Evolutionary conservation across 805 yeast genomes (phyloP).

Genomic region (Candida vaughaniae): DNA sequence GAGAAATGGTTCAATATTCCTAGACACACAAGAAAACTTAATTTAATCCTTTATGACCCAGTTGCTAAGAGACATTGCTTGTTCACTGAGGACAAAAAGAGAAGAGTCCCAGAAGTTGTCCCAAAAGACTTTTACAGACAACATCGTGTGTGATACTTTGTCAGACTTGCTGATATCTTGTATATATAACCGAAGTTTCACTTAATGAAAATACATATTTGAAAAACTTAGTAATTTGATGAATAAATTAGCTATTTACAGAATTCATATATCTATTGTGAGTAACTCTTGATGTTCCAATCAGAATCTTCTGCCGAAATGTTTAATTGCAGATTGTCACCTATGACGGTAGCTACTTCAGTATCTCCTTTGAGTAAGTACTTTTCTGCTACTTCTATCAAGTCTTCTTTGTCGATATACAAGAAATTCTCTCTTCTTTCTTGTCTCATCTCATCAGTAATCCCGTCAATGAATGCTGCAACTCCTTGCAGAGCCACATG

Average conservation of each 20-base stretch:
- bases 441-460: conserved; percentile 79
- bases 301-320: conserved; percentile 19
- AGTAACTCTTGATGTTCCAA: conserved; percentile 19
- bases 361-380: conserved; percentile 44
- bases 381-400: conserved; percentile 63
- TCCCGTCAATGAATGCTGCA: conserved; percentile 60
- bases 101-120: conserved; percentile 61
- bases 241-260: conserved; percentile 7
- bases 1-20: conserved; percentile 78
- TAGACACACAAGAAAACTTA: conserved; percentile 75
- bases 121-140: conserved; percentile 36
- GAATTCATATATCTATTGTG: not conserved
- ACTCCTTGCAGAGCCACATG: conserved; percentile 80
- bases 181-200: conserved; percentile 4
- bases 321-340: conserved; percentile 30
- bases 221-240: no score
- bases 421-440: conserved; percentile 71
- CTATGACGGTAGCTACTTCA: conserved; percentile 44
- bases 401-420: conserved; percentile 61
- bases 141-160: conserved; percentile 18
- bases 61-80: conserved; percentile 84
- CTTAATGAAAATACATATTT: conserved; percentile 1
- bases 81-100: conserved; percentile 83
- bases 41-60: conserved; percentile 86
- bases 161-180: conserved; percentile 3